phyloP scores from a whole-genome alignment of 306 rosid genomes.

The Psophocarpus tetragonolobus region DNA sequence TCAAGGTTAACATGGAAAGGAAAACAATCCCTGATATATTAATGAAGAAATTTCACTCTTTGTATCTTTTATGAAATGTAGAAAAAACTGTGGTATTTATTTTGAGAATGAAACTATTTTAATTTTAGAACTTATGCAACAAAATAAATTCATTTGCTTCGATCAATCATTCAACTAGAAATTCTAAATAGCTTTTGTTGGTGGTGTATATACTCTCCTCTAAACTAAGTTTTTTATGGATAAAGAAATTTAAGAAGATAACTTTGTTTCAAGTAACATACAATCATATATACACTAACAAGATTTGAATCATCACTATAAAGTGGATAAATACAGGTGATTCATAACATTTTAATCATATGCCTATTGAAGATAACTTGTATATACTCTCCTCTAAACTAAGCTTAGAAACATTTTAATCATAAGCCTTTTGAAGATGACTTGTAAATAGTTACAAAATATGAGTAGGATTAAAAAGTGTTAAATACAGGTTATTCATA shows the following conservation, averaged over 20 bases:
- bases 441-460: not conserved
- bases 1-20: not conserved
- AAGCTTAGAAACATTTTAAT: no score
- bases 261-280: not conserved
- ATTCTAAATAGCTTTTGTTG: not conserved
- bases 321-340: not conserved
- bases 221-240: not conserved
- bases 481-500: not conserved
- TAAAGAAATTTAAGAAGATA: not conserved
- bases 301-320: not conserved
- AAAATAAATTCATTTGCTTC: not conserved
- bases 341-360: not conserved
- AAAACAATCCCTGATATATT: not conserved
- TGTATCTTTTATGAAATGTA: slow-evolving; percentile 7
- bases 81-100: not conserved
- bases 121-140: not conserved
- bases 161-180: not conserved
- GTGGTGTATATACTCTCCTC: not conserved
- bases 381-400: no score
- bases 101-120: not conserved
- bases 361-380: no score
- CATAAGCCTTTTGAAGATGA: not conserved
- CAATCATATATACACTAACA: not conserved
- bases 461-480: not conserved
- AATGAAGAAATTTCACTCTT: not conserved